Evolutionary conservation across 179 eudicot species (phyloP), one percentile per base, ranked within the genome.

Genomic region (Dionaea muscipula): DNA sequence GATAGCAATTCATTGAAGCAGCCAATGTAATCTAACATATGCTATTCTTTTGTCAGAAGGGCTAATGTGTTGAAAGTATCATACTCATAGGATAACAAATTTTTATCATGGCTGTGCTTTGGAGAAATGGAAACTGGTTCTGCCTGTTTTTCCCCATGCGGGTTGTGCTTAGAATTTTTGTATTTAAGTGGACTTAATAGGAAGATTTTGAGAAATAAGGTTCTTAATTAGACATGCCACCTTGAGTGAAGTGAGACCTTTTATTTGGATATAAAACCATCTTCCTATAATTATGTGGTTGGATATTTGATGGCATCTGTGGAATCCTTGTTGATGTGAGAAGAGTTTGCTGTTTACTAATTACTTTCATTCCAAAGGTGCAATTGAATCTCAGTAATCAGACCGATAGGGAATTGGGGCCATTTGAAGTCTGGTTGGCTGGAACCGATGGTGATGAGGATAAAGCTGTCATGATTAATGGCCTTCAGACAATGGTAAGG

Each of bases 381-480:
- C 67, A 63, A 54, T 72, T 86, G 72, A 77, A 75, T 66, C 86
- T 91, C 65, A 64, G 64, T 44, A 91, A 91, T 74, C 85, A 78
- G 72, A 87, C 94, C n/a, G 98, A 91, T 44, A 76, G 82, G 69
- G 61, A 76, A 35, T 39, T 87, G 67, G 98, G 98, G 38, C 98
- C 98, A 16, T 91, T 91, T 67, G 91, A 87, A 69, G 78, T 78
- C 55, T 80, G 81, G 86, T 64, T 86, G 65, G 73, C 88, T 7
- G 81, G 76, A 66, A 59, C 69, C 57, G 98, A 79, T 71, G 60
- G 60, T 44, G 67, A 63, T 54, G 86, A 82, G 59, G 95, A 82
- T 63, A 82, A 78, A 62, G 86, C 77, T 26, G 77, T 84, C 49
- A 77, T 84, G 90, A 79, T 87, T 59, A 91, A 87, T 68, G 98